A percentile compares a stretch with the other conserved stretches of the same genome.
Evolutionary conservation across 225 moss, liverwort and hornwort genomes (phyloP).

Genomic region (Takakia lepidozioides): DNA sequence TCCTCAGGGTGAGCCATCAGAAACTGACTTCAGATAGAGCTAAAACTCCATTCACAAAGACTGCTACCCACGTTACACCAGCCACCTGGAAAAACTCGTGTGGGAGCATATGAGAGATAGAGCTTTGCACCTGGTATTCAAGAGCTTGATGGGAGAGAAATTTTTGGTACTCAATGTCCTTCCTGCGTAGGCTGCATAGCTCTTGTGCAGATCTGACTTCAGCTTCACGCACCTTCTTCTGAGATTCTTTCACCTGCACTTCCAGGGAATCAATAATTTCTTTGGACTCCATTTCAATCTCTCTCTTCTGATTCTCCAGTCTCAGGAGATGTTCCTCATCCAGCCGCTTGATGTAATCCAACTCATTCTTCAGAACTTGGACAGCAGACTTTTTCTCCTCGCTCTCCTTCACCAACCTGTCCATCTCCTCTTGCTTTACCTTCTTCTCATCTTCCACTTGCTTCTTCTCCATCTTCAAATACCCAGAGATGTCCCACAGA

Average conservation of each 20-base stretch:
- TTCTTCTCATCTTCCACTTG: conserved; percentile 23
- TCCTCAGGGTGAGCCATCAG: no score
- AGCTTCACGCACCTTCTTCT: conserved; percentile 24
- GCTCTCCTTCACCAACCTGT: conserved; percentile 28
- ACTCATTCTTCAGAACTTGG: conserved; percentile 36
- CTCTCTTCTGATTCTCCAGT: conserved; percentile 42
- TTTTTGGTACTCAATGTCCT: conserved; percentile 29
- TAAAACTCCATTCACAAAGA: no score
- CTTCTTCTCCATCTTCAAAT: conserved; percentile 26
- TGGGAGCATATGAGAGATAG: no score
- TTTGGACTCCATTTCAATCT: conserved; percentile 34
- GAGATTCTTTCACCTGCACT: conserved; percentile 36
- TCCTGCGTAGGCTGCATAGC: conserved; percentile 33
- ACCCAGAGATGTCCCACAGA: not conserved
- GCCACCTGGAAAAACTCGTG: no score
- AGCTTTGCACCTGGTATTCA: conserved; percentile 5
- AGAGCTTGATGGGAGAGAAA: conserved; percentile 6
- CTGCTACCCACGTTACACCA: no score
- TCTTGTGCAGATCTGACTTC: conserved; percentile 29
- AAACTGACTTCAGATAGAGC: no score
- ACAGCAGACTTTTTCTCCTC: conserved; percentile 27
- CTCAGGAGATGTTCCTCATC: conserved; percentile 31
- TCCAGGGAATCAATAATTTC: conserved; percentile 32
- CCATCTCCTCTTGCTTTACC: conserved; percentile 30
- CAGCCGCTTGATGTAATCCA: conserved; percentile 40